Percentiles rank a stretch among this genome's conserved stretches.
Conservation (phyloP, 176 grass and related monocot species). For the Miscanthus lutarioriparius region DNA sequence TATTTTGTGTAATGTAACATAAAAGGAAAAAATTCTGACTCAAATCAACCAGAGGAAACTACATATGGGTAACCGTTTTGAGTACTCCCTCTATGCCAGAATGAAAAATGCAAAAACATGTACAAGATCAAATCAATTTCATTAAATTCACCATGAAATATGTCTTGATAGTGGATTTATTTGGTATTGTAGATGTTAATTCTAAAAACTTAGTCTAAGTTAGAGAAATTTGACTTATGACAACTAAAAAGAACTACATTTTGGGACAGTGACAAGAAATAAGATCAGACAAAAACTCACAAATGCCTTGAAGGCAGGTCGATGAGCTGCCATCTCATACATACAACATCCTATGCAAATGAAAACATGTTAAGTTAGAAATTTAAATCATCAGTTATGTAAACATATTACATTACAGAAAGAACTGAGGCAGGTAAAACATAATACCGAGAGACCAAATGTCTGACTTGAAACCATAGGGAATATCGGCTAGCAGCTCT, state of each 20-base stretch:
- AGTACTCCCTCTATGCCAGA: neutral
- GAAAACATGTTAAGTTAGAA: conserved; percentile 17
- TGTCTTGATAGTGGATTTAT: neutral
- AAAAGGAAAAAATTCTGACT: conserved; percentile 1
- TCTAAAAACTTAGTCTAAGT: neutral
- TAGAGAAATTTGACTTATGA: neutral
- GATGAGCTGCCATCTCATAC: conserved; percentile 98
- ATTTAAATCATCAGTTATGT: neutral
- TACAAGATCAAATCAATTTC: neutral
- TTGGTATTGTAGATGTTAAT: neutral
- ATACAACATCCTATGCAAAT: conserved; percentile 80
- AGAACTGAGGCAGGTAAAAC: conserved; percentile 39
- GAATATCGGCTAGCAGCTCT: conserved; percentile 95
- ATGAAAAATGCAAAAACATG: neutral
- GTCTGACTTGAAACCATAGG: conserved; percentile 98
- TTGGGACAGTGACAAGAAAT: neutral
- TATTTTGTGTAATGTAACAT: neutral
- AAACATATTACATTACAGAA: conserved; percentile 37
- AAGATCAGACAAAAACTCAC: conserved; percentile 54
- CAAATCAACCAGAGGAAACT: conserved; percentile 23
- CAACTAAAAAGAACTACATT: neutral
- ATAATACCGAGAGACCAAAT: conserved; percentile 96
- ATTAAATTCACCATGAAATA: neutral
- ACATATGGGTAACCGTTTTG: neutral
- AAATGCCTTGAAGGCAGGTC: conserved; percentile 98